Conservation (phyloP, 176 grass and related monocot species). For the Rhynchospora tenuis region DNA sequence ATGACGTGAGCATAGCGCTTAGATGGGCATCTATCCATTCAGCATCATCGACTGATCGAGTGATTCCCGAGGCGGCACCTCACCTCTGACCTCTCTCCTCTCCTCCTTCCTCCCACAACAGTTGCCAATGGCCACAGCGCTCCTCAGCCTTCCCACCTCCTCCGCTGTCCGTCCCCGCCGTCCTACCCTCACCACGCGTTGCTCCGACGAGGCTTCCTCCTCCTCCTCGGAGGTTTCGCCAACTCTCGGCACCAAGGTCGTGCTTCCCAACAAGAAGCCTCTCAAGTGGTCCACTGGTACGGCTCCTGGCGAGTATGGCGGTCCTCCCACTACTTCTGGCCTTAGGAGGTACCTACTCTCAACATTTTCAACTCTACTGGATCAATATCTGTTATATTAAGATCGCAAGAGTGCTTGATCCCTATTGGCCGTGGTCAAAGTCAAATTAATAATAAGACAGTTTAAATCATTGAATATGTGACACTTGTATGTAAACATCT, state of each 20-base stretch:
- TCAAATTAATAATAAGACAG: too few relatives aligned
- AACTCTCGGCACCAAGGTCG: slow-evolving; percentile 48
- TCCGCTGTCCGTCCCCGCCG: not conserved
- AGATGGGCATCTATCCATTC: too few relatives aligned
- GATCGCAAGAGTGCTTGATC: too few relatives aligned
- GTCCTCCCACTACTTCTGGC: slow-evolving; percentile 56
- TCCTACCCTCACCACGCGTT: slow-evolving; percentile 17
- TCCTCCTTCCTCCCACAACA: too few relatives aligned
- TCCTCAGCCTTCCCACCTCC: slow-evolving; percentile 31
- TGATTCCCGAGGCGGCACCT: too few relatives aligned
- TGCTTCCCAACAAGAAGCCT: slow-evolving; percentile 85
- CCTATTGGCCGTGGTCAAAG: too few relatives aligned
- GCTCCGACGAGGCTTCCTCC: slow-evolving; percentile 31
- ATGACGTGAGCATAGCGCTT: too few relatives aligned
- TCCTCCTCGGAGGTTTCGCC: not conserved
- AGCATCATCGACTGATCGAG: too few relatives aligned
- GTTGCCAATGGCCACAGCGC: slow-evolving; percentile 19
- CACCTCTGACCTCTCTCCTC: too few relatives aligned
- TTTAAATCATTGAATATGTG: too few relatives aligned
- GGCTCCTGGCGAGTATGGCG: slow-evolving; percentile 76
- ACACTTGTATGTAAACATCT: too few relatives aligned
- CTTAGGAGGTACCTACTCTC: slow-evolving; percentile 50
- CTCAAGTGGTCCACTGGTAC: slow-evolving; percentile 88
- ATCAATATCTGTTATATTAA: too few relatives aligned
- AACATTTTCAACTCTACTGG: not conserved